Conservation (phyloP, 805 yeast species). For the Myxozyma nipponensis region DNA sequence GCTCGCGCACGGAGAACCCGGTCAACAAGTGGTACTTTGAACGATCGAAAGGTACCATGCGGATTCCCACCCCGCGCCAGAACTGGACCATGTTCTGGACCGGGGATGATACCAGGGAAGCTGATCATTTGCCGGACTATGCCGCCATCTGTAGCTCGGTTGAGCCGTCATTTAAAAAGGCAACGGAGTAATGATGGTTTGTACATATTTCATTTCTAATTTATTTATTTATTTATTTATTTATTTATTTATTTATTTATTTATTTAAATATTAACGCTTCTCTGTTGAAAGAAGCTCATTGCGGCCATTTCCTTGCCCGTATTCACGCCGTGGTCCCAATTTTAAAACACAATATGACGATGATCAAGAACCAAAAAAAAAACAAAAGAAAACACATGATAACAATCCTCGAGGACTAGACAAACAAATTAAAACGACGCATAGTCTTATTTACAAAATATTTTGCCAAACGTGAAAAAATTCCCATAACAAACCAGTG, state of each 20-base stretch:
- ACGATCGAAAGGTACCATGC: constrained; percentile 68
- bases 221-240: too few relatives aligned
- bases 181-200: not conserved
- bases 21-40: constrained; percentile 98
- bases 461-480: not conserved
- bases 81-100: constrained; percentile 47
- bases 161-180: constrained; percentile 47
- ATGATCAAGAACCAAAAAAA: not conserved
- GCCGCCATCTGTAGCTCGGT: constrained; percentile 53
- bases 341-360: not conserved
- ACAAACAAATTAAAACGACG: not conserved
- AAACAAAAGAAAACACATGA: not conserved
- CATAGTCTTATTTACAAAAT: not conserved
- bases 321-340: constrained; percentile 5
- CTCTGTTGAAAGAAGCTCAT: constrained; percentile 18
- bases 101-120: constrained; percentile 32
- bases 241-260: not conserved
- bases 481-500: constrained; percentile 9
- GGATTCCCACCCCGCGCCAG: constrained; percentile 40
- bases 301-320: constrained; percentile 11
- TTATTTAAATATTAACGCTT: not conserved
- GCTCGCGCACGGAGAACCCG: constrained; percentile 81
- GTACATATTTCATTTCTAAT: not conserved
- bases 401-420: not conserved
- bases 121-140: constrained; percentile 46